A percentile compares a stretch with the other conserved stretches of the same genome.
phyloP scores from a whole-genome alignment of 495 filamentous ascomycete species.

The Talaromyces liani region DNA sequence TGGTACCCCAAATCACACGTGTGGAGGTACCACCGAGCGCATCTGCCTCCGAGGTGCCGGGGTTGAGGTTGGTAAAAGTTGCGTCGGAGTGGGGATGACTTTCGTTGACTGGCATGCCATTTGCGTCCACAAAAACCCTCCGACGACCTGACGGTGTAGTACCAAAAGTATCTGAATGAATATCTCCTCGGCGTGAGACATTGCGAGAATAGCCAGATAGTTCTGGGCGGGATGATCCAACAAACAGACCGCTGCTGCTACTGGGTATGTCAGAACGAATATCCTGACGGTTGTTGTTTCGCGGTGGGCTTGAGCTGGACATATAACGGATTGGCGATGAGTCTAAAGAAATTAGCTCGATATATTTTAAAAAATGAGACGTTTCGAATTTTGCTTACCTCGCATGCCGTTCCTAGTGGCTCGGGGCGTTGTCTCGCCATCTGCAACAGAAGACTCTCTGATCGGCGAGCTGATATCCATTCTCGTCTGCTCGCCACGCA shows the following conservation, averaged over 20 bases:
- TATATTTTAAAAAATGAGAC: constrained; percentile 7
- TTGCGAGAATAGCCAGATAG: constrained; percentile 37
- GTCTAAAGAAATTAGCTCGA: constrained; percentile 41
- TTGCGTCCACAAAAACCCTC: constrained; percentile 74
- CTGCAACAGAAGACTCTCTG: constrained; percentile 47
- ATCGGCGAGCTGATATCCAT: constrained; percentile 62
- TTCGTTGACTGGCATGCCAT: constrained; percentile 60
- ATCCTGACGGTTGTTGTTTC: constrained; percentile 46
- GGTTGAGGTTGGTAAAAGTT: constrained; percentile 82
- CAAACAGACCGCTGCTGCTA: constrained; percentile 80
- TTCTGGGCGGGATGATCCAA: constrained; percentile 53
- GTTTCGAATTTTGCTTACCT: constrained; percentile 44
- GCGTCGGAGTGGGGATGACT: constrained; percentile 60
- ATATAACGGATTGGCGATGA: constrained; percentile 88
- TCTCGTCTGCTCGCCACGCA: constrained; percentile 45
- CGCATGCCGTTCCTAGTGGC: constrained; percentile 52
- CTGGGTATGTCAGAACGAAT: constrained; percentile 56
- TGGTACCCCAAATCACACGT: constrained; percentile 94
- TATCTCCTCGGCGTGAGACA: constrained; percentile 65
- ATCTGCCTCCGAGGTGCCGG: constrained; percentile 86
- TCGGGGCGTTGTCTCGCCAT: constrained; percentile 68
- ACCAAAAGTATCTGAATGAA: constrained; percentile 69
- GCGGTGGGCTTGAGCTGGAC: constrained; percentile 75
- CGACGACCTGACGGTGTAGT: constrained; percentile 55
- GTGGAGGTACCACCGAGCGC: constrained; percentile 72